phyloP scores from a whole-genome alignment of 225 moss, liverwort and hornwort species.

The Thuidium tamariscinum region DNA sequence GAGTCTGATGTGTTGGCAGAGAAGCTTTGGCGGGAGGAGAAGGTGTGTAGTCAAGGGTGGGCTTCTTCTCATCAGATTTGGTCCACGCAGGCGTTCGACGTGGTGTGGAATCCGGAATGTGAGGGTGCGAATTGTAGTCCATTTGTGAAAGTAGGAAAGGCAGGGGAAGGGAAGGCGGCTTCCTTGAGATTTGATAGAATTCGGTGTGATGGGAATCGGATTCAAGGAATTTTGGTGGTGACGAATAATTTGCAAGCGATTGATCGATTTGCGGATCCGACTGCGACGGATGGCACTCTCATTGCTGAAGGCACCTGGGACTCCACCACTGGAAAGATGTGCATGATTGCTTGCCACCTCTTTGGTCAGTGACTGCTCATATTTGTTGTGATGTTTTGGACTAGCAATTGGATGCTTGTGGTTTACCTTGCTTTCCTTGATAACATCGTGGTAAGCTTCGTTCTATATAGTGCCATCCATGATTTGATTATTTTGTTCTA shows the following conservation, averaged over 20 bases:
- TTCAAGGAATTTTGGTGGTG: slow-evolving; percentile 23
- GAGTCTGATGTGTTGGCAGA: background rate
- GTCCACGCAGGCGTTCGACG: slow-evolving; percentile 19
- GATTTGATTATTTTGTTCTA: background rate
- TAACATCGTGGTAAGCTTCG: background rate
- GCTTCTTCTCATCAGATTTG: slow-evolving; percentile 8
- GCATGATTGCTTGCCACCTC: slow-evolving; percentile 44
- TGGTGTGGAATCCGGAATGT: slow-evolving; percentile 23
- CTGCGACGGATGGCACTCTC: slow-evolving; percentile 30
- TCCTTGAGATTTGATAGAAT: slow-evolving; percentile 24
- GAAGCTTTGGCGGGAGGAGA: slow-evolving; percentile 33
- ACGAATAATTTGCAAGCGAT: background rate
- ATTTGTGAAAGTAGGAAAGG: slow-evolving; percentile 16
- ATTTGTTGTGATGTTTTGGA: background rate
- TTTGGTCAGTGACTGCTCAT: slow-evolving; percentile 17
- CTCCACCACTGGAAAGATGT: slow-evolving; percentile 25
- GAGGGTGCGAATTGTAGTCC: slow-evolving; percentile 24
- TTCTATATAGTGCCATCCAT: background rate
- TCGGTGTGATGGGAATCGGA: slow-evolving; percentile 29
- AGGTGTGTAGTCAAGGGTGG: slow-evolving; percentile 21
- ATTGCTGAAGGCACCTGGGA: slow-evolving; percentile 47
- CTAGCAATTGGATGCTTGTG: background rate
- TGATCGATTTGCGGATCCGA: slow-evolving; percentile 34
- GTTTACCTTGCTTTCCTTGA: background rate
- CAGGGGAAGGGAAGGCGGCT: background rate